Evolutionary conservation across 495 filamentous ascomycete species (phyloP).

Genomic region (Parmelia sp.): DNA sequence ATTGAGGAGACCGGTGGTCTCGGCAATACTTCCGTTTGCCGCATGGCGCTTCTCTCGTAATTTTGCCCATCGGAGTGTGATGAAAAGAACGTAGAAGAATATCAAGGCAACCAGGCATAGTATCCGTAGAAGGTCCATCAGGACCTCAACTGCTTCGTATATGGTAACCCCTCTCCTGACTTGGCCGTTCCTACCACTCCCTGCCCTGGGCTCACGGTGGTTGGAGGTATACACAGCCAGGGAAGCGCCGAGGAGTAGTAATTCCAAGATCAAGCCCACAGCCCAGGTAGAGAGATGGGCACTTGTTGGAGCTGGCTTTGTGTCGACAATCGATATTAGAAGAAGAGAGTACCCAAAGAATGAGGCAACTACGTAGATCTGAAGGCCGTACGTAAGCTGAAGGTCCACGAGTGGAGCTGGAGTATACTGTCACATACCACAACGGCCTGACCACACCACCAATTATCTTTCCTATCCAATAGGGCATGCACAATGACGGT

Average conservation of each 20-base stretch:
- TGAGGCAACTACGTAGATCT: conserved; percentile 79
- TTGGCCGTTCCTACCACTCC: conserved; percentile 41
- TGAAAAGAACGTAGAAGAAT: conserved; percentile 53
- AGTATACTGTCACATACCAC: conserved; percentile 55
- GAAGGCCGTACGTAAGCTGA: conserved; percentile 8
- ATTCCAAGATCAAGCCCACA: conserved; percentile 59
- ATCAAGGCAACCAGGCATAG: conserved; percentile 53
- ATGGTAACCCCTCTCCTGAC: conserved; percentile 46
- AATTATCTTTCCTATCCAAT: conserved; percentile 54
- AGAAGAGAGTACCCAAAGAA: conserved; percentile 68
- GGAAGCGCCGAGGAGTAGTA: conserved; percentile 59
- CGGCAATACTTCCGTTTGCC: conserved; percentile 37
- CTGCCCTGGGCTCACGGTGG: conserved; percentile 56
- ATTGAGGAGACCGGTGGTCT: conserved; percentile 51
- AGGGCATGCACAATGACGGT: conserved; percentile 75
- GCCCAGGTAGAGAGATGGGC: conserved; percentile 71
- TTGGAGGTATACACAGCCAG: conserved; percentile 52
- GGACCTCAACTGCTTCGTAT: conserved; percentile 62
- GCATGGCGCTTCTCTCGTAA: conserved; percentile 12
- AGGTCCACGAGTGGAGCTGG: background rate
- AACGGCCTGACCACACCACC: conserved; percentile 86
- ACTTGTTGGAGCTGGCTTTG: conserved; percentile 62
- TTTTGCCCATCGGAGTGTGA: conserved; percentile 32
- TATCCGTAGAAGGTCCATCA: conserved; percentile 53
- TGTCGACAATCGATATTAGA: conserved; percentile 75